Base-by-base conservation (phyloP, 2,329 filamentous ascomycete genomes). In the Aureobasidium sp. region DNA sequence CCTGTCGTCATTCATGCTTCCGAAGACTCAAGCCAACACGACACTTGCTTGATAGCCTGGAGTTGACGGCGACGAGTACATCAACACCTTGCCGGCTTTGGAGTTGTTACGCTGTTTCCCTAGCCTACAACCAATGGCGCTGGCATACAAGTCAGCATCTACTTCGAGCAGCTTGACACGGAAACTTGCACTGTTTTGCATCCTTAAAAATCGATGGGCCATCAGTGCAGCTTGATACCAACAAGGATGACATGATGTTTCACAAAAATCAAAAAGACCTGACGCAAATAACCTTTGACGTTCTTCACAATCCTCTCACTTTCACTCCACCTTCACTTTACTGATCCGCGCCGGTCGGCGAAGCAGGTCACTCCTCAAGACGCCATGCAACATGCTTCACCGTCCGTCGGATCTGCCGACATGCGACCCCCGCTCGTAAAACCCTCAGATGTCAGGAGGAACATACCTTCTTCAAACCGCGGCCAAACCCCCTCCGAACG, bases 251-350 rank as follows among this genome's bases (percentile, higher is more conserved):
- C 61, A 62, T 77, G 74, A 75, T 66, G 74, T 73, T 70, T 82
- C 78, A 82, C 72, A 73, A 53, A 80, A 82, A 87, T 84, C 88
- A 84, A 87, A 88, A 88, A 89, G 85, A 88, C 81, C 86, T 88
- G 86, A 89, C 79, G 78, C 78, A 21, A 31, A 17, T n/a, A 38
- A 38, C 38, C 19, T 40, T 40, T 57, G 40, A 19, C 10, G 29
- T 29, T 37, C 23, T 29, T 27, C 51, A 35, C 15, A 13, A 25
- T 23, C 43, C 31, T 43, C 19, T 27, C 29, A 15, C n/a, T 47
- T 23, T 17, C 29, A 1, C 11, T 31, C 25, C 29, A 10, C 31
- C 7, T 23, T 19, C 58, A 45, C 13, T 25, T 29, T 31, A 45
- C 60, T 53, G 37, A 35, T 19, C n/a, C 27, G 15, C 33, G 13